A percentile compares a stretch with the other conserved stretches of the same genome.
Evolutionary conservation across 495 filamentous ascomycete genomes (phyloP).

Genomic region (Penicillium nucicola): DNA sequence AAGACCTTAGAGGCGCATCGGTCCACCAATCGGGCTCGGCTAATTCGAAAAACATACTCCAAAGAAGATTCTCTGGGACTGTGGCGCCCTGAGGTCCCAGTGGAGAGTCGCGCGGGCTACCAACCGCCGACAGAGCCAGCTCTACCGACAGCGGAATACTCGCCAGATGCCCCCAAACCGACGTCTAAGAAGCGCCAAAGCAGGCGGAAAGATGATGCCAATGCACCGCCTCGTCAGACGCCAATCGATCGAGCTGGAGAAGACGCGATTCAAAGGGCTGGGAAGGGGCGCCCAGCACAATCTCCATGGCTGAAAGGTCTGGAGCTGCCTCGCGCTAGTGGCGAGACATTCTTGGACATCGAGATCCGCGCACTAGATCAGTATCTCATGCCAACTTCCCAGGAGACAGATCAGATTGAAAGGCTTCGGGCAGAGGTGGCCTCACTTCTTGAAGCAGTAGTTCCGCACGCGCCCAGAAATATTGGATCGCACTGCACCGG

Average conservation of each 20-base stretch:
- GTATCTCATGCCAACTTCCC: conserved; percentile 36
- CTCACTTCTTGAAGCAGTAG: conserved; percentile 11
- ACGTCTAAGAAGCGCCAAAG: conserved; percentile 6
- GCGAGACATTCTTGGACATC: conserved; percentile 29
- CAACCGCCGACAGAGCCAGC: conserved; percentile 7
- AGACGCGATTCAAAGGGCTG: conserved; percentile 16
- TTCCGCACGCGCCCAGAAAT: conserved; percentile 32
- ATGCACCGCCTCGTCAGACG: neutral
- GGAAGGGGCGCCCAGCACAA: conserved; percentile 10
- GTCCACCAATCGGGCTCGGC: conserved; percentile 38
- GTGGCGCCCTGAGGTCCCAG: conserved; percentile 21
- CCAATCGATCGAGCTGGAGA: neutral
- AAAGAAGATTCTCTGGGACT: conserved; percentile 11
- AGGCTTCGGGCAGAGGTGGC: conserved; percentile 26
- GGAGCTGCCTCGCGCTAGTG: neutral
- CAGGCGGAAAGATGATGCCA: neutral
- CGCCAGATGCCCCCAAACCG: neutral
- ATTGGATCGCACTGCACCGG: conserved; percentile 55
- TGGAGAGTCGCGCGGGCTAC: conserved; percentile 18
- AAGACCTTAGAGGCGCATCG: conserved; percentile 54
- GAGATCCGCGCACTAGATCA: conserved; percentile 47
- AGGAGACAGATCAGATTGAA: conserved; percentile 29
- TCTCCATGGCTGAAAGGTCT: conserved; percentile 32
- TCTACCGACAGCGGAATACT: neutral
- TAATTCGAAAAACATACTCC: conserved; percentile 36